Percentiles rank a stretch among this genome's conserved stretches.
phyloP scores from a whole-genome alignment of 352 stramenopile species.

The Globisporangium recalcitrans region DNA sequence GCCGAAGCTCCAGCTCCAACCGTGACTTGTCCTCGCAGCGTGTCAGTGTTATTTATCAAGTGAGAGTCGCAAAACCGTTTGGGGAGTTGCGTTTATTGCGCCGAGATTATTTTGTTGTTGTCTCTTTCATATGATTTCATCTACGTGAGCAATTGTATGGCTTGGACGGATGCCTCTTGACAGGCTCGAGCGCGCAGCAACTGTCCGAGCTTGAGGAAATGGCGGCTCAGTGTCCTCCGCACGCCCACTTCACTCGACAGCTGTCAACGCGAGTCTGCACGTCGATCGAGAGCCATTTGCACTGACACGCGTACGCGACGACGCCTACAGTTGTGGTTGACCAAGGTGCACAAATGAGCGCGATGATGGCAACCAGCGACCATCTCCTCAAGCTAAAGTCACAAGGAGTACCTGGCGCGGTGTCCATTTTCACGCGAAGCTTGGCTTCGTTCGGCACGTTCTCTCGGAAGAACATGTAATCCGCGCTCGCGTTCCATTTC shows the following conservation, averaged over 20 bases:
- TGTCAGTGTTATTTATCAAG: conserved; percentile 12
- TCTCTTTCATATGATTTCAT: neutral
- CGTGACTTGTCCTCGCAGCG: neutral
- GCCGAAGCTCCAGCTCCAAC: conserved; percentile 42
- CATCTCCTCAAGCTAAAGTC: neutral
- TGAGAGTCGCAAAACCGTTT: neutral
- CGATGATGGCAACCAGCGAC: neutral
- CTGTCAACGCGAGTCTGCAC: conserved; percentile 41
- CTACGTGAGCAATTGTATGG: neutral
- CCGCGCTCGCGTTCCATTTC: conserved; percentile 59
- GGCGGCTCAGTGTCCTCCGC: conserved; percentile 44
- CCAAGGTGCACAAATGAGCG: neutral
- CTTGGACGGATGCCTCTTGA: neutral
- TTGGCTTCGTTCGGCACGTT: conserved; percentile 71
- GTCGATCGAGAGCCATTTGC: conserved; percentile 70
- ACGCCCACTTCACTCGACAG: conserved; percentile 67
- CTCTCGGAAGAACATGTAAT: conserved; percentile 87
- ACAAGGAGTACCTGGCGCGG: conserved; percentile 18
- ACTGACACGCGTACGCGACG: conserved; percentile 74
- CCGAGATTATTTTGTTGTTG: neutral
- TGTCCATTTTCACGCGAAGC: conserved; percentile 60
- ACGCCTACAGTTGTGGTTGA: conserved; percentile 9
- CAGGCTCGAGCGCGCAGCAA: neutral
- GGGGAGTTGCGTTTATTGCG: neutral
- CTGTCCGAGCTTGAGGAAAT: neutral